Conservation (phyloP, 345 rosid species). For the Erucastrum elatum region DNA sequence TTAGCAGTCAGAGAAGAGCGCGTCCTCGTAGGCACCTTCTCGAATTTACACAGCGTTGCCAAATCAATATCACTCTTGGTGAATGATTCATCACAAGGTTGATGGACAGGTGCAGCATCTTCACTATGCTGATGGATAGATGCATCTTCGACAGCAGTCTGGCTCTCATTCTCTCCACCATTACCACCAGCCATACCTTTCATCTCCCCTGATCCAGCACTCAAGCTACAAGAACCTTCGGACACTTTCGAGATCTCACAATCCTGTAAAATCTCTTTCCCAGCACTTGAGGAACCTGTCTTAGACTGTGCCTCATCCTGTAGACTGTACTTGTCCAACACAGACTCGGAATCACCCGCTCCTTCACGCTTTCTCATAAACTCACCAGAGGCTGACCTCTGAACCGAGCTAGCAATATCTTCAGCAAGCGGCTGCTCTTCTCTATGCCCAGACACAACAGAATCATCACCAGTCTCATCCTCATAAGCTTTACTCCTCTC, state of each 20-base stretch:
- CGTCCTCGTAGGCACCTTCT: slow-evolving; percentile 79
- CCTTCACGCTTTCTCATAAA: slow-evolving; percentile 50
- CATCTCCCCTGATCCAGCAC: slow-evolving; percentile 47
- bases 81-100: slow-evolving; percentile 31
- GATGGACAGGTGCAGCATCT: too few species aligned
- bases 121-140: slow-evolving; percentile 6
- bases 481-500: slow-evolving; percentile 59
- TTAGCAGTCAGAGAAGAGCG: slow-evolving; percentile 69
- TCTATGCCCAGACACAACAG: slow-evolving; percentile 43
- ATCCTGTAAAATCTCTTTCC: slow-evolving; percentile 44
- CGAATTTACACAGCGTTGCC: slow-evolving; percentile 66
- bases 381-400: slow-evolving; percentile 50
- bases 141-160: slow-evolving; percentile 42
- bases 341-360: slow-evolving; percentile 54
- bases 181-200: slow-evolving; percentile 42
- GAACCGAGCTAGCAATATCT: slow-evolving; percentile 53
- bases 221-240: slow-evolving; percentile 39
- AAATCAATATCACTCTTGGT: slow-evolving; percentile 56
- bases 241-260: slow-evolving; percentile 52
- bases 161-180: slow-evolving; percentile 45
- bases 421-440: slow-evolving; percentile 64
- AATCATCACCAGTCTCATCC: slow-evolving; percentile 54
- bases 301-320: slow-evolving; percentile 55
- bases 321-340: slow-evolving; percentile 33
- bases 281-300: slow-evolving; percentile 51